These are phyloP conservation scores for Gossypium turneri DNA, from an alignment of 345 rosid species.

Conservation along the genomic window DNA sequence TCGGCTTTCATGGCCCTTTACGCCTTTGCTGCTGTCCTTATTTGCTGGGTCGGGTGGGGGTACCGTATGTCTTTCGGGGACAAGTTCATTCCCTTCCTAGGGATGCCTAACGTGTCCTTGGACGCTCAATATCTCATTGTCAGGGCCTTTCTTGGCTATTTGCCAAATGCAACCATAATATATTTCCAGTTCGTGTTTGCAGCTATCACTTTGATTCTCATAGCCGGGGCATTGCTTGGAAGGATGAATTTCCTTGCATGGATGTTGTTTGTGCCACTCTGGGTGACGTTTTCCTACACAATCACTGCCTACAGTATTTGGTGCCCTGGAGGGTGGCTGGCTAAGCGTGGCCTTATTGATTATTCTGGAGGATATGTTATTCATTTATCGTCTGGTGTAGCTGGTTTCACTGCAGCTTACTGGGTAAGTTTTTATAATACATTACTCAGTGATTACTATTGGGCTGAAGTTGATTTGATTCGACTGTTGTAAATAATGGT, in stretches of 20 bases:
- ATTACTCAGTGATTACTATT: background rate
- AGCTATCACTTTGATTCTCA: conserved; percentile 50
- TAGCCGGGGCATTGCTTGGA: conserved; percentile 59
- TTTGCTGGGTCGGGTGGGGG: conserved; percentile 70
- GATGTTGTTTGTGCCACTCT: conserved; percentile 70
- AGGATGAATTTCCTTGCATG: conserved; percentile 70
- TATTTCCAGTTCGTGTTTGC: conserved; percentile 63
- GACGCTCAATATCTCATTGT: conserved; percentile 34
- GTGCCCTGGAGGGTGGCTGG: conserved; percentile 50
- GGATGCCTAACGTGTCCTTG: conserved; percentile 38
- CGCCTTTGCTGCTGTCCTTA: conserved; percentile 55
- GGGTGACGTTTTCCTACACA: conserved; percentile 63
- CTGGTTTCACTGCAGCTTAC: conserved; percentile 64
- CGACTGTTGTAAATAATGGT: background rate
- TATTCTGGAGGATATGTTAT: conserved; percentile 61
- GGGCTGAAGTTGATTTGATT: too few species aligned
- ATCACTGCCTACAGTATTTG: conserved; percentile 48
- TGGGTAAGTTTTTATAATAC: conserved; percentile 33
- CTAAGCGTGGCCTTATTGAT: conserved; percentile 46
- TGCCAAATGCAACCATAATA: conserved; percentile 60
- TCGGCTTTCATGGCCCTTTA: conserved; percentile 71
- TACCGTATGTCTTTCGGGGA: conserved; percentile 49
- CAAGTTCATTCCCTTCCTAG: conserved; percentile 31
- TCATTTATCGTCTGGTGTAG: conserved; percentile 58
- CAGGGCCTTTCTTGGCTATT: conserved; percentile 13